phyloP scores from a whole-genome alignment of 2,329 filamentous ascomycete species.

The Diatrype stigma region DNA sequence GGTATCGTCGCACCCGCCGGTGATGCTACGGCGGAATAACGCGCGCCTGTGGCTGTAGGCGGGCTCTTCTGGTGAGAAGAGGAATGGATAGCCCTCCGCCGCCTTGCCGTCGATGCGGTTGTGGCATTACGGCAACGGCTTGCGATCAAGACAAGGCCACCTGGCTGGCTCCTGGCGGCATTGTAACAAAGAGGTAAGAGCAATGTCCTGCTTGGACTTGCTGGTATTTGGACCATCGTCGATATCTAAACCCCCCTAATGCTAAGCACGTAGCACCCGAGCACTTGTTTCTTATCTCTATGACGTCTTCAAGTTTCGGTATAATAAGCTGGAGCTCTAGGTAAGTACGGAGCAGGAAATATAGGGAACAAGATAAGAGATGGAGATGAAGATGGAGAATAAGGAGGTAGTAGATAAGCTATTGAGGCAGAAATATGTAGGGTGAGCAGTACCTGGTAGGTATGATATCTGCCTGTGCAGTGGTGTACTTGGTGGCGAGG shows the following conservation, averaged over 20 bases:
- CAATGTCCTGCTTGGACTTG: constrained; percentile 16
- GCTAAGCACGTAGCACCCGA: background rate
- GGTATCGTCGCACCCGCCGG: constrained; percentile 6
- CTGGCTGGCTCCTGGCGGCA: constrained; percentile 13
- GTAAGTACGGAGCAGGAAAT: no score
- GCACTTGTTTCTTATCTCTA: background rate
- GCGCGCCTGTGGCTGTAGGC: constrained; percentile 12
- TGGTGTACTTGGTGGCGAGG: no score
- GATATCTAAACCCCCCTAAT: background rate
- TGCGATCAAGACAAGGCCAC: constrained; percentile 14
- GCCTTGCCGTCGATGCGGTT: constrained; percentile 11
- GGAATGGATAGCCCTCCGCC: constrained; percentile 21
- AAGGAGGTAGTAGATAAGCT: no score
- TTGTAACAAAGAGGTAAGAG: constrained; percentile 15
- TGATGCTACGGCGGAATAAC: constrained; percentile 11
- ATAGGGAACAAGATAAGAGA: no score
- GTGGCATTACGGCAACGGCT: constrained; percentile 10
- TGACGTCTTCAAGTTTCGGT: no score
- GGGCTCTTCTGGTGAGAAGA: constrained; percentile 17
- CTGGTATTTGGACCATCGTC: constrained; percentile 20
- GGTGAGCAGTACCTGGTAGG: no score
- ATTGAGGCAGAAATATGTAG: no score
- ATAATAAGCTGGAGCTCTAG: no score
- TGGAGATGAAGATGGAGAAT: no score
- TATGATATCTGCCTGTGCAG: no score